Evolutionary conservation across 371 early-diverging fungal genomes (phyloP).

Genomic region (Actinomortierella wolfii): DNA sequence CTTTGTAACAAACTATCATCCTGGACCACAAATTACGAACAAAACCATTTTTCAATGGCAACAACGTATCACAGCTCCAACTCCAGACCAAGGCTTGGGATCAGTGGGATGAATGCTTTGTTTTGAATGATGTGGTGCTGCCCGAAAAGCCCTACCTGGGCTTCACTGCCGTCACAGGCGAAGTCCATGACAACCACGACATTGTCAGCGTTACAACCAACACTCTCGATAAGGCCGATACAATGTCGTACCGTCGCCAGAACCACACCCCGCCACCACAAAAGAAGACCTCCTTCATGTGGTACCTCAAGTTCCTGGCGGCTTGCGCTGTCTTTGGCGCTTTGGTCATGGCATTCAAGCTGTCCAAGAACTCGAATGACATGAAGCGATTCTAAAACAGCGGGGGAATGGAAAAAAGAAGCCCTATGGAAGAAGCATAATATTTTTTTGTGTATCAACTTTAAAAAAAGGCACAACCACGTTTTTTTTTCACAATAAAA

Average conservation of each 20-base stretch:
- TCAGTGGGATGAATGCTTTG: constrained; percentile 86
- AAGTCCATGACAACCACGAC: constrained; percentile 87
- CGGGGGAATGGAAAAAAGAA: too few species aligned
- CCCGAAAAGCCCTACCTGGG: constrained; percentile 83
- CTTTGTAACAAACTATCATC: background rate
- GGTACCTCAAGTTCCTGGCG: constrained; percentile 60
- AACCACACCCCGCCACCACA: constrained; percentile 24
- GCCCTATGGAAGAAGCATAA: too few species aligned
- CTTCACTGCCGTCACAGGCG: constrained; percentile 92
- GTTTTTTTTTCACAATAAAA: too few species aligned
- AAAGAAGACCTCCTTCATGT: constrained; percentile 49
- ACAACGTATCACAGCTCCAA: constrained; percentile 45
- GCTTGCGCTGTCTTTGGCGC: constrained; percentile 61
- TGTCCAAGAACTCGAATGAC: constrained; percentile 61
- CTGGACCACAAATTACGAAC: too few species aligned
- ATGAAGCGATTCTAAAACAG: constrained; percentile 70
- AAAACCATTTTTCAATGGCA: background rate
- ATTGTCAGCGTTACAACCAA: constrained; percentile 68
- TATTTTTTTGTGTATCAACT: too few species aligned
- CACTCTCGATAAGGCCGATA: constrained; percentile 46
- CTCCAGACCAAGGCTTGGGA: constrained; percentile 69
- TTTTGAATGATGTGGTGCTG: constrained; percentile 68
- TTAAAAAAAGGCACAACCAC: too few species aligned
- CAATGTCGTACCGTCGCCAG: constrained; percentile 9
- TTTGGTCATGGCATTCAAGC: constrained; percentile 59